phyloP scores from a whole-genome alignment of 768 basidiomycete genomes.

The Steccherinum ochraceum region DNA sequence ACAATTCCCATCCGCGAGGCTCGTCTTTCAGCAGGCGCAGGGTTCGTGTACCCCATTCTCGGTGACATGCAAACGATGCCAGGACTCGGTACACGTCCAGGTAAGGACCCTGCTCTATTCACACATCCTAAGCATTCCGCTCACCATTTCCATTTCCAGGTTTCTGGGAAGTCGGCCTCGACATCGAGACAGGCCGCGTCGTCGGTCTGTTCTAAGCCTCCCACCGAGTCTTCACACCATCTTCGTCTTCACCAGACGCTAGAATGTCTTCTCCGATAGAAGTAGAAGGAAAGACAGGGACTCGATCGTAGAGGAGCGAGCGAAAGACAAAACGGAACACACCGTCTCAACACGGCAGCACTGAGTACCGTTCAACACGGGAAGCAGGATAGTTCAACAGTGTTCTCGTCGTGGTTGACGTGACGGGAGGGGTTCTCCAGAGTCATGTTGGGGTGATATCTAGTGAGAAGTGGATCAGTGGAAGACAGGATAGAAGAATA shows the following conservation, averaged over 20 bases:
- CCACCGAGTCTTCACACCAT: not conserved
- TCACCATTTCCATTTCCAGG: slow-evolving; percentile 34
- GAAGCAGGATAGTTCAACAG: slow-evolving; percentile 5
- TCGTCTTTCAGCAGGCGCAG: slow-evolving; percentile 85
- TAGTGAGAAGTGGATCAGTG: too few species aligned
- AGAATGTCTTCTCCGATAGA: slow-evolving; percentile 13
- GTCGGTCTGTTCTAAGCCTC: slow-evolving; percentile 72
- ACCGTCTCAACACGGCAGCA: slow-evolving; percentile 33
- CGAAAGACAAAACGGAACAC: slow-evolving; percentile 9
- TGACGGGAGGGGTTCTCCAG: too few species aligned
- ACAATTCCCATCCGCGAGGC: slow-evolving; percentile 88
- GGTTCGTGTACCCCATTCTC: slow-evolving; percentile 93
- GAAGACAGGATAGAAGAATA: too few species aligned
- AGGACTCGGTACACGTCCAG: slow-evolving; percentile 86
- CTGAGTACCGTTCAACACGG: slow-evolving; percentile 36
- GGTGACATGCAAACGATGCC: slow-evolving; percentile 99
- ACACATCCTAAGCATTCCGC: slow-evolving; percentile 8
- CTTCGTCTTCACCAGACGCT: slow-evolving; percentile 26
- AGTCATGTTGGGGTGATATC: too few species aligned
- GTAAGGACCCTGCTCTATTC: slow-evolving; percentile 42
- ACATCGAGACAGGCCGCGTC: slow-evolving; percentile 73
- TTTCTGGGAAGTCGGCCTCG: slow-evolving; percentile 88
- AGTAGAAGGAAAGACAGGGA: not conserved
- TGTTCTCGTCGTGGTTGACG: too few species aligned
- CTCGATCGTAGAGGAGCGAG: too few species aligned